Percentiles rank a stretch among this genome's conserved stretches.
phyloP scores from a whole-genome alignment of 345 rosid genomes.

The Heritiera littoralis region DNA sequence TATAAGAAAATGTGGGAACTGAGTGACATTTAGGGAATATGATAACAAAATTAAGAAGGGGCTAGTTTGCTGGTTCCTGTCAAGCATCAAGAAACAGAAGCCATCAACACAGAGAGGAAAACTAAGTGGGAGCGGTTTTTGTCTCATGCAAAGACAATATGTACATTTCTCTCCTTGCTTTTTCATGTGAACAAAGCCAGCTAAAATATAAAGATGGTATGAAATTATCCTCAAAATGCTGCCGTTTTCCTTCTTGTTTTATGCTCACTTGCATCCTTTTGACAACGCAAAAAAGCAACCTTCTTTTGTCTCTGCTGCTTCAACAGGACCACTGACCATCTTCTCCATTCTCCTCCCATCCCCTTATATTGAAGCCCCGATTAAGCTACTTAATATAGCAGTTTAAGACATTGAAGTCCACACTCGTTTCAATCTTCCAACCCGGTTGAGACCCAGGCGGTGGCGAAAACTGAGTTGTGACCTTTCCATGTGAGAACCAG shows the following conservation, averaged over 20 bases:
- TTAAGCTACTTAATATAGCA: not conserved
- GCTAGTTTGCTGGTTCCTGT: not conserved
- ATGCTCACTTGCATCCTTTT: conserved; percentile 33
- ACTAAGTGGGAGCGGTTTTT: conserved; percentile 1
- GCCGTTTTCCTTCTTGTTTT: conserved; percentile 26
- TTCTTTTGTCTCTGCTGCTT: conserved; percentile 21
- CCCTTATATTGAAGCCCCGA: not conserved
- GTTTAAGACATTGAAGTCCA: conserved; percentile 12
- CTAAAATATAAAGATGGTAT: conserved; percentile 3
- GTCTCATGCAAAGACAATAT: conserved; percentile 31
- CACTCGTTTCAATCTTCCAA: conserved; percentile 30
- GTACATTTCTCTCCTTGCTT: conserved; percentile 22
- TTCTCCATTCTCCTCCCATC: not conserved
- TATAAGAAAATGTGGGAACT: not conserved
- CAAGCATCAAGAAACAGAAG: not conserved
- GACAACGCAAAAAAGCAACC: conserved; percentile 28
- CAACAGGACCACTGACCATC: conserved; percentile 25
- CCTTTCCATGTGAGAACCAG: conserved; percentile 78
- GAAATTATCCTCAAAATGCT: conserved; percentile 28
- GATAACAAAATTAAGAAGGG: not conserved
- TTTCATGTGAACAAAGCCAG: conserved; percentile 30
- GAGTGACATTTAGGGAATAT: not conserved
- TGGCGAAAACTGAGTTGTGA: conserved; percentile 68
- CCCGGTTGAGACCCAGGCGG: conserved; percentile 52
- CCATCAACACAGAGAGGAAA: not conserved